These are phyloP conservation scores for Cymodocea nodosa DNA, from an alignment of 116 monocot genomes.

Conservation along the genomic window DNA sequence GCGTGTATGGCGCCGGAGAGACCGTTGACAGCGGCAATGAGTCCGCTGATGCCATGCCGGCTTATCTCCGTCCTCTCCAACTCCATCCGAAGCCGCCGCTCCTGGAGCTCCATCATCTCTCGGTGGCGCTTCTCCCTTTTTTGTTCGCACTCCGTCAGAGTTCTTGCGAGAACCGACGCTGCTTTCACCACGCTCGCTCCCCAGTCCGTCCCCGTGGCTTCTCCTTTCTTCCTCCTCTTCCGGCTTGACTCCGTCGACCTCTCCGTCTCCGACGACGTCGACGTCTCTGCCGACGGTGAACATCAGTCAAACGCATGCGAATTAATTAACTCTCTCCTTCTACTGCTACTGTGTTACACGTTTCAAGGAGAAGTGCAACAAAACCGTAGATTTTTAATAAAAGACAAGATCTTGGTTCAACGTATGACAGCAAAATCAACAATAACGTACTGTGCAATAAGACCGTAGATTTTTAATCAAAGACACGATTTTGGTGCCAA, in stretches of 20 bases:
- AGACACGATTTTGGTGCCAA: no score
- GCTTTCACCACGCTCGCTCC: slow-evolving; percentile 50
- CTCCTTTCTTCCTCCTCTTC: slow-evolving; percentile 26
- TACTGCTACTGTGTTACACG: neutral
- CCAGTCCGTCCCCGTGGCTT: slow-evolving; percentile 7
- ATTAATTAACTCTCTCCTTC: neutral
- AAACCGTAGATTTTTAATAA: no score
- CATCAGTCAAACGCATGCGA: neutral
- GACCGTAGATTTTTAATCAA: no score
- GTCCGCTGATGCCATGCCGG: slow-evolving; percentile 45
- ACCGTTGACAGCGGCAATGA: slow-evolving; percentile 58
- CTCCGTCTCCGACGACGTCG: slow-evolving; percentile 12
- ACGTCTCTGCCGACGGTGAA: slow-evolving; percentile 3
- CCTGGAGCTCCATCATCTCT: slow-evolving; percentile 61
- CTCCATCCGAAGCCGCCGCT: slow-evolving; percentile 53
- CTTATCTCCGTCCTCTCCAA: slow-evolving; percentile 39
- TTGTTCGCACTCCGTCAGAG: slow-evolving; percentile 67
- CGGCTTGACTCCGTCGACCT: slow-evolving; percentile 10
- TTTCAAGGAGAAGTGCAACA: neutral
- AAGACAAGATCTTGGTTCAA: no score
- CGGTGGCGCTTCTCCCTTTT: slow-evolving; percentile 63
- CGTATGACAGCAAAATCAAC: no score
- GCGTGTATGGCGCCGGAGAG: slow-evolving; percentile 62
- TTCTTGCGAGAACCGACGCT: slow-evolving; percentile 46
- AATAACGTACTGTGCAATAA: no score